Evolutionary conservation across 1,139 yeast species (phyloP).

Genomic region (Geotrichum armillariae): DNA sequence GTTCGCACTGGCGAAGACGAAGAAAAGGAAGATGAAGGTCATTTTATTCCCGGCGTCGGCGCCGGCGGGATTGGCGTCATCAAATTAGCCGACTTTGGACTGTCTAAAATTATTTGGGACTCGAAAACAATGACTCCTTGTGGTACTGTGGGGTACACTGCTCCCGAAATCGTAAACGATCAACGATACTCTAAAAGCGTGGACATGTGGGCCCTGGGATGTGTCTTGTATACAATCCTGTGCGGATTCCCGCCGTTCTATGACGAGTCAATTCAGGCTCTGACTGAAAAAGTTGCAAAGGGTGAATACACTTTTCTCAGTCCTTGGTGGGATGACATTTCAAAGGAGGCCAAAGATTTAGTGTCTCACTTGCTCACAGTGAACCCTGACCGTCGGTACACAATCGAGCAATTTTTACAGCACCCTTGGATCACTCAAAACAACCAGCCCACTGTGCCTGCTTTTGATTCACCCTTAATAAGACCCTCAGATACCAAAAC

Average conservation of each 20-base stretch:
- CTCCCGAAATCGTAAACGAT: slow-evolving; percentile 90
- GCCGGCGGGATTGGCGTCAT: slow-evolving; percentile 88
- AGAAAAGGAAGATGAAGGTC: slow-evolving; percentile 82
- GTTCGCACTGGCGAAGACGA: slow-evolving; percentile 65
- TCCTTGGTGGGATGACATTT: slow-evolving; percentile 98
- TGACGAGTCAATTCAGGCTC: slow-evolving; percentile 78
- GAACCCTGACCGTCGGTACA: slow-evolving; percentile 74
- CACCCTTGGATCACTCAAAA: slow-evolving; percentile 77
- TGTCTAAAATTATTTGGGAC: slow-evolving; percentile 77
- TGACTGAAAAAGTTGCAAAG: slow-evolving; percentile 77
- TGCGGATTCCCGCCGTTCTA: slow-evolving; percentile 98
- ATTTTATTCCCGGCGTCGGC: slow-evolving; percentile 71
- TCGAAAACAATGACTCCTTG: slow-evolving; percentile 80
- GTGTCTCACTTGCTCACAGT: slow-evolving; percentile 77
- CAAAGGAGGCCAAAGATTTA: slow-evolving; percentile 74
- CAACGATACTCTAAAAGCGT: slow-evolving; percentile 86
- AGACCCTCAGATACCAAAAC: background rate
- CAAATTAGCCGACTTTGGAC: slow-evolving; percentile 90
- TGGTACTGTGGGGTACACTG: slow-evolving; percentile 90
- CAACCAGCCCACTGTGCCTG: slow-evolving; percentile 28
- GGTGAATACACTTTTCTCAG: slow-evolving; percentile 81
- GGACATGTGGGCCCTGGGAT: slow-evolving; percentile 96
- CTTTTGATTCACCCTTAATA: slow-evolving; percentile 14
- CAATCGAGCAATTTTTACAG: slow-evolving; percentile 70
- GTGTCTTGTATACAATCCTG: slow-evolving; percentile 81